Evolutionary conservation across 305 asterid species (phyloP).

Genomic region (Rubia tinctorum): DNA sequence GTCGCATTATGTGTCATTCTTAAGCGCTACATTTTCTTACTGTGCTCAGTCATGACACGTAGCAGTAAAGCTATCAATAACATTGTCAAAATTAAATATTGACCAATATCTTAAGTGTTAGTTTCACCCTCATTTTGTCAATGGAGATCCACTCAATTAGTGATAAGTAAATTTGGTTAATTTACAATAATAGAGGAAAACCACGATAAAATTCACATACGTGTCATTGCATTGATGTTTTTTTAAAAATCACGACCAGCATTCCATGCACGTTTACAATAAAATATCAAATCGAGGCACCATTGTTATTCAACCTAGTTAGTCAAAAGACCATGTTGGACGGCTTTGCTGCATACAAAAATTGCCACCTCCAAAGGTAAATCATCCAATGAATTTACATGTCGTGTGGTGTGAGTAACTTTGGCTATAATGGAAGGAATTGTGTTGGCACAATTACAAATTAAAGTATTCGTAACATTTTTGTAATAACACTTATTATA

Average conservation of each 20-base stretch:
- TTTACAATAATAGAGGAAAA: neutral
- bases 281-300: neutral
- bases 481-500: too few relatives aligned
- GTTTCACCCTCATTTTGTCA: neutral
- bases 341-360: neutral
- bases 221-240: neutral
- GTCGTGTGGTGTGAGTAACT: neutral
- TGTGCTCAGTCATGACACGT: too few relatives aligned
- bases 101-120: neutral
- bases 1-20: too few relatives aligned
- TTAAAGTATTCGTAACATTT: too few relatives aligned
- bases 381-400: neutral
- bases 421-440: neutral
- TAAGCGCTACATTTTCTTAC: too few relatives aligned
- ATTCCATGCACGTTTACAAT: neutral
- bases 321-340: neutral
- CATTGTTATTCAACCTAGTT: neutral
- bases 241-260: neutral
- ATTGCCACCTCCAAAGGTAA: neutral
- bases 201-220: neutral
- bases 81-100: neutral
- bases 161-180: neutral
- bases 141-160: slow-evolving; percentile 5
- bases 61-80: too few relatives aligned
- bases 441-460: too few relatives aligned